Conservation (phyloP, 106 monocot genomes). For the Ottelia alismoides region DNA sequence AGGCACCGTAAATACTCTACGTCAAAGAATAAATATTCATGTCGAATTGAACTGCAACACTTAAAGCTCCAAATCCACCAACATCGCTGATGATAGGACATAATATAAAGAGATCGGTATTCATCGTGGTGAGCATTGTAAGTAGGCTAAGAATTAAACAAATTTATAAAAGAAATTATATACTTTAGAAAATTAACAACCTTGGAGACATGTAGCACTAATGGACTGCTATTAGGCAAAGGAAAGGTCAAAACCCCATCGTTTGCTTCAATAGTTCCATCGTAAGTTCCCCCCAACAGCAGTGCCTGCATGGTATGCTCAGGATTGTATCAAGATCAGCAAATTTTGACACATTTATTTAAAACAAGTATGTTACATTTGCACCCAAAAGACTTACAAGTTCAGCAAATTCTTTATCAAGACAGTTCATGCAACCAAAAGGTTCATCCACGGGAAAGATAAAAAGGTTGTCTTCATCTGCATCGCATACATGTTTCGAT, state of each 20-base stretch:
- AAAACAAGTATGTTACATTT: not conserved
- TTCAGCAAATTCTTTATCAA: constrained; percentile 46
- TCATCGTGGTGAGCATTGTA: too few species aligned
- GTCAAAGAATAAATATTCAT: too few species aligned
- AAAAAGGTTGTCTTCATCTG: constrained; percentile 60
- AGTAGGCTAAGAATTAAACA: too few species aligned
- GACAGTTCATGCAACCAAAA: constrained; percentile 27
- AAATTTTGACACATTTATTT: constrained; percentile 9
- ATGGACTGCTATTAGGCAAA: constrained; percentile 34
- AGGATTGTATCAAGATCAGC: not conserved
- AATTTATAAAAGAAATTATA: too few species aligned
- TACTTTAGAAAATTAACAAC: constrained; percentile 24
- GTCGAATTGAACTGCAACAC: too few species aligned
- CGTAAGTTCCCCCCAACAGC: constrained; percentile 51
- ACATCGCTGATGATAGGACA: too few species aligned
- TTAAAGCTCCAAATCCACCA: too few species aligned
- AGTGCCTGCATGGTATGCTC: constrained; percentile 50
- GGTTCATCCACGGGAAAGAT: constrained; percentile 47
- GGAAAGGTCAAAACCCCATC: constrained; percentile 47
- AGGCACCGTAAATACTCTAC: too few species aligned
- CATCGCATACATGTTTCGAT: too few species aligned
- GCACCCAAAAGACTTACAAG: constrained; percentile 48
- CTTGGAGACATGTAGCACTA: constrained; percentile 47
- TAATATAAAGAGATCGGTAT: too few species aligned
- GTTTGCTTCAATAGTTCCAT: constrained; percentile 19